Percentiles rank a stretch among this genome's conserved stretches.
Evolutionary conservation across 768 basidiomycete genomes (phyloP).

Genomic region (Trametes cinnabarina): DNA sequence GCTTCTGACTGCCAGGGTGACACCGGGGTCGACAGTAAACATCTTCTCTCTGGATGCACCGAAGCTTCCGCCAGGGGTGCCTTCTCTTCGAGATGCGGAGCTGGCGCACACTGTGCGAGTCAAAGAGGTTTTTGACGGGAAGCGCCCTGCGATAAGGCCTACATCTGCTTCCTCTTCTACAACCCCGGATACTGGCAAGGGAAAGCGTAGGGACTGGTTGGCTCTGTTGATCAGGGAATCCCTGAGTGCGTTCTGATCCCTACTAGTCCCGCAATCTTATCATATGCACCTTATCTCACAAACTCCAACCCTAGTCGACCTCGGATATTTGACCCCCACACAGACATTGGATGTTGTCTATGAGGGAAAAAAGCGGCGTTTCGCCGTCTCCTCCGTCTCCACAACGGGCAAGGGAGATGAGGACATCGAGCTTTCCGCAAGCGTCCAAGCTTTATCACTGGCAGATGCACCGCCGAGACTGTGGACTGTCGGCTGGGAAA

Average conservation of each 20-base stretch:
- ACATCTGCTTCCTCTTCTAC: neutral
- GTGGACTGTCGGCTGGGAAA: conserved; percentile 73
- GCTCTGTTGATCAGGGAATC: conserved; percentile 60
- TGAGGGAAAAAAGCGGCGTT: conserved; percentile 58
- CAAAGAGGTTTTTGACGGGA: conserved; percentile 40
- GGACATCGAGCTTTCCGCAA: conserved; percentile 9
- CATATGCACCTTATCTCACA: neutral
- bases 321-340: conserved; percentile 61
- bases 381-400: conserved; percentile 51
- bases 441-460: conserved; percentile 46
- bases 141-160: conserved; percentile 3
- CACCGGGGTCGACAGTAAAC: conserved; percentile 46
- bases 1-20: conserved; percentile 58
- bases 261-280: neutral
- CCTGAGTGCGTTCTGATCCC: conserved; percentile 49
- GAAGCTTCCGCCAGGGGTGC: conserved; percentile 44
- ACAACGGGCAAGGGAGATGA: conserved; percentile 16
- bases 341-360: conserved; percentile 65
- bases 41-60: conserved; percentile 38
- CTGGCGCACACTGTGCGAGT: conserved; percentile 55
- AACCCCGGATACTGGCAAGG: conserved; percentile 22
- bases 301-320: conserved; percentile 49
- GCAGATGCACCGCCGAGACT: conserved; percentile 36
- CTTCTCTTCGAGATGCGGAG: conserved; percentile 47
- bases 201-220: conserved; percentile 64